These are phyloP conservation scores for Colletotrichum musae DNA, from an alignment of 2,329 filamentous ascomycete genomes.

Conservation along the genomic window DNA sequence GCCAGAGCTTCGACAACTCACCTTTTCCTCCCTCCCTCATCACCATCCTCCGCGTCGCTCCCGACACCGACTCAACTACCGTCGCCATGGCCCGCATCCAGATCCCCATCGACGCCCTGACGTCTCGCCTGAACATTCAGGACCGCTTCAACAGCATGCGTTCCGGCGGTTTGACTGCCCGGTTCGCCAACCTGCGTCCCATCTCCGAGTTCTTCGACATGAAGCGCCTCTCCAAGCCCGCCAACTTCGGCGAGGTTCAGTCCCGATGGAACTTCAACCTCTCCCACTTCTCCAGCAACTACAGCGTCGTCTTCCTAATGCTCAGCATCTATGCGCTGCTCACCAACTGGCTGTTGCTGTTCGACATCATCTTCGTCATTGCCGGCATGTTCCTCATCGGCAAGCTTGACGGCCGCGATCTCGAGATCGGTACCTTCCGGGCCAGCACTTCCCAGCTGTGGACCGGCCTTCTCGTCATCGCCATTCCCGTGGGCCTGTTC, in stretches of 20 bases:
- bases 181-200: conserved; percentile 94
- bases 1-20: conserved; percentile 1
- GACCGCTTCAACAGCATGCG: conserved; percentile 90
- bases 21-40: not conserved
- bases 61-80: not conserved
- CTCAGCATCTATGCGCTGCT: conserved; percentile 95
- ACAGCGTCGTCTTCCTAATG: conserved; percentile 93
- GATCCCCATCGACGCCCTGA: conserved; percentile 92
- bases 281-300: conserved; percentile 98
- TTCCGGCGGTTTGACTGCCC: conserved; percentile 81
- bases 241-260: conserved; percentile 91
- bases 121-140: conserved; percentile 87
- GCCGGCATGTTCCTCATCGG: conserved; percentile 93
- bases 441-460: conserved; percentile 95
- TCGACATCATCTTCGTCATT: conserved; percentile 91
- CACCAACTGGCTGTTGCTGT: conserved; percentile 88
- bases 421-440: conserved; percentile 86
- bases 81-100: conserved; percentile 84
- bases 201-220: conserved; percentile 95
- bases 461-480: conserved; percentile 86
- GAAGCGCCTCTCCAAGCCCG: conserved; percentile 95
- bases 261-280: conserved; percentile 97
- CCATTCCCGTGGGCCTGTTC: conserved; percentile 87
- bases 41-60: conserved; percentile 5
- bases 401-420: conserved; percentile 88